Evolutionary conservation across 139 green algal species (phyloP).

Genomic region (Tetradesmus obliquus): DNA sequence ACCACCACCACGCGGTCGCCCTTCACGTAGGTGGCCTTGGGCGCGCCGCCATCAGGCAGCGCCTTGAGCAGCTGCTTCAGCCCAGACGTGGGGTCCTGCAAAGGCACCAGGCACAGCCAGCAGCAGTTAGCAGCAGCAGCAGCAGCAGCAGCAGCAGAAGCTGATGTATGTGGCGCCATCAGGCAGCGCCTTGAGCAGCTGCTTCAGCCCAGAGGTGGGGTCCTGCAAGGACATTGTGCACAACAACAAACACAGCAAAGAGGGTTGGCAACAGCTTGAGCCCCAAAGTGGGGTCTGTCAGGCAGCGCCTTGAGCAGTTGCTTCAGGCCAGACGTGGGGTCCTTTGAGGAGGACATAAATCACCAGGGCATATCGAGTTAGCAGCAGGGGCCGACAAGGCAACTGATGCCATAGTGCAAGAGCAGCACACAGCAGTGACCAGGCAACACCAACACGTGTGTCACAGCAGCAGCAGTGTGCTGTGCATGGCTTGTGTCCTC

Average conservation of each 20-base stretch:
- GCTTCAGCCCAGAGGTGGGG: conserved; percentile 4
- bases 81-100: conserved; percentile 26
- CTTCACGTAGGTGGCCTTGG: conserved; percentile 33
- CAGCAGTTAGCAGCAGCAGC: background rate
- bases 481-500: background rate
- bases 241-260: background rate
- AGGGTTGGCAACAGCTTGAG: background rate
- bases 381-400: background rate
- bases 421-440: background rate
- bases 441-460: background rate
- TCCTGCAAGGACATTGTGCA: background rate
- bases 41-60: conserved; percentile 42
- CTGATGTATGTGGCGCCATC: background rate
- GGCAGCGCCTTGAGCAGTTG: conserved; percentile 39
- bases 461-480: background rate
- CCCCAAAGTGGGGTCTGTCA: background rate
- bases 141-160: background rate
- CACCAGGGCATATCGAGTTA: background rate
- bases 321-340: conserved; percentile 16
- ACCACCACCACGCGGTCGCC: conserved; percentile 75
- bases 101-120: background rate
- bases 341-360: background rate
- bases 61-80: conserved; percentile 25
- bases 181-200: conserved; percentile 39
- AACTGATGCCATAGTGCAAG: background rate